Evolutionary conservation across 2,329 filamentous ascomycete species (phyloP).

Genomic region (Malbranchea cinnamomea): DNA sequence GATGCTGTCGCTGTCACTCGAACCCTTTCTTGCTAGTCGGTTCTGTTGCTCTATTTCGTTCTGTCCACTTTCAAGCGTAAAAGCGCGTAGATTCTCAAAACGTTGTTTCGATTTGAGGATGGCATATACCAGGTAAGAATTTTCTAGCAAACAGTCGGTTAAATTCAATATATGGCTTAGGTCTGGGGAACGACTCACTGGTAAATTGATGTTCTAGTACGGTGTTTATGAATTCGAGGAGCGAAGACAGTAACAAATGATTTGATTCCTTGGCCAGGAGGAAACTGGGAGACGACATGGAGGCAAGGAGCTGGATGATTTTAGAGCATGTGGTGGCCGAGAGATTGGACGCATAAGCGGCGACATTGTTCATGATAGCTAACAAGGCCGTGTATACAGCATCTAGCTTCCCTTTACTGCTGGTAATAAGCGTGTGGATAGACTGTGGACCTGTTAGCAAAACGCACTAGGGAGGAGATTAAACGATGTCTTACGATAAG

Average conservation of each 20-base stretch:
- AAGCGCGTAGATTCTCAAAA: constrained; percentile 71
- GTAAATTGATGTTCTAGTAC: constrained; percentile 79
- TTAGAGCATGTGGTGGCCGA: constrained; percentile 63
- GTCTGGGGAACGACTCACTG: constrained; percentile 36
- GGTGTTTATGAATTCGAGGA: constrained; percentile 79
- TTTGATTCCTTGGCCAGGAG: constrained; percentile 86
- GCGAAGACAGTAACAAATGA: constrained; percentile 60
- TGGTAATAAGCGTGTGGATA: constrained; percentile 80
- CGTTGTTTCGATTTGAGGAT: constrained; percentile 66
- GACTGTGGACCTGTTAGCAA: constrained; percentile 42
- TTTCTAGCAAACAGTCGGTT: constrained; percentile 40
- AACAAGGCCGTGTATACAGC: constrained; percentile 85
- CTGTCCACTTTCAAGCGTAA: constrained; percentile 83
- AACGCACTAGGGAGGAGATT: not conserved
- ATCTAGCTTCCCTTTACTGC: constrained; percentile 76
- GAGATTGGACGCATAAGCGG: constrained; percentile 66
- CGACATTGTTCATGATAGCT: constrained; percentile 85
- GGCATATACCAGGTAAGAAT: constrained; percentile 65
- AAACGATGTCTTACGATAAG: constrained; percentile 54
- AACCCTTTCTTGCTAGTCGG: constrained; percentile 51
- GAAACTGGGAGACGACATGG: constrained; percentile 88
- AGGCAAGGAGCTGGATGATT: constrained; percentile 72
- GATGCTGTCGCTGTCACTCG: constrained; percentile 19
- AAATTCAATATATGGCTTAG: not conserved
- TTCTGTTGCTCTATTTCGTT: constrained; percentile 76